Conservation (phyloP, 2,329 filamentous ascomycete genomes). For the Blastomyces gilchristii region DNA sequence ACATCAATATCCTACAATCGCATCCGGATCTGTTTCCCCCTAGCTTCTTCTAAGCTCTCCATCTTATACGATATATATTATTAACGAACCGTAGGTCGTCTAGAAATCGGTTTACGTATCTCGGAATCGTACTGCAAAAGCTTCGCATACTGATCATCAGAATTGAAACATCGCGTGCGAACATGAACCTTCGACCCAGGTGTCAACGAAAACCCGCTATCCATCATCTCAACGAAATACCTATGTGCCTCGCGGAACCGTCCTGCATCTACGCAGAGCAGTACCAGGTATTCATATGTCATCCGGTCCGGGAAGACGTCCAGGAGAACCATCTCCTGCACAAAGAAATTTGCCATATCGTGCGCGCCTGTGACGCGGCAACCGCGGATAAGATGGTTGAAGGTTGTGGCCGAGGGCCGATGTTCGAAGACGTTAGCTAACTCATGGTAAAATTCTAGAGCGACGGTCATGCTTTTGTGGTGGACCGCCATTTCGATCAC, state of each 20-base stretch:
- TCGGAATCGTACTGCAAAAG: constrained; percentile 24
- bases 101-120: constrained; percentile 17
- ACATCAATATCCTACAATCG: not conserved
- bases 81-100: not conserved
- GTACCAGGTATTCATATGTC: constrained; percentile 54
- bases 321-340: constrained; percentile 51
- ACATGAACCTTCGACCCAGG: constrained; percentile 22
- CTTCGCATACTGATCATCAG: constrained; percentile 25
- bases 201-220: constrained; percentile 22
- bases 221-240: constrained; percentile 30
- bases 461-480: constrained; percentile 38
- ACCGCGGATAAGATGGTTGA: constrained; percentile 49
- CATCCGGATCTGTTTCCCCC: not conserved
- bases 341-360: constrained; percentile 50
- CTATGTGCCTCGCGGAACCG: constrained; percentile 30
- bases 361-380: constrained; percentile 39
- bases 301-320: constrained; percentile 44
- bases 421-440: constrained; percentile 43
- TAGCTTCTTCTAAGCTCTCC: not conserved
- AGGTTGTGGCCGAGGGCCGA: constrained; percentile 41
- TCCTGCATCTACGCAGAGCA: constrained; percentile 42
- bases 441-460: constrained; percentile 52
- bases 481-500: constrained; percentile 45
- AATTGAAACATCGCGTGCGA: constrained; percentile 21
- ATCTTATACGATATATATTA: not conserved